These are phyloP conservation scores for Hymenoscyphus albidus DNA, from an alignment of 2,329 filamentous ascomycete genomes.

Conservation along the genomic window DNA sequence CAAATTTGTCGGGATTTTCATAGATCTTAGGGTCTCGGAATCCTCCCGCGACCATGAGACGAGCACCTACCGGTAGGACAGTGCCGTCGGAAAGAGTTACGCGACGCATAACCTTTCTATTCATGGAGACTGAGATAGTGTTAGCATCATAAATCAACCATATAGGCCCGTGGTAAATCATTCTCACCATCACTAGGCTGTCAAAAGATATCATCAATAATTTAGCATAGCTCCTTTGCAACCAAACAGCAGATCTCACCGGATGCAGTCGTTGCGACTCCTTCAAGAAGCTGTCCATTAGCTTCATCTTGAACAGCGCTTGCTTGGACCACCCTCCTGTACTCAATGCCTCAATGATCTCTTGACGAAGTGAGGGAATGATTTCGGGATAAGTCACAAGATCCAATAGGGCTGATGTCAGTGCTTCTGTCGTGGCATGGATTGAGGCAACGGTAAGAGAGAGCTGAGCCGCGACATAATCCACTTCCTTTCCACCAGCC, in stretches of 20 bases:
- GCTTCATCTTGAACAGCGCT: not conserved
- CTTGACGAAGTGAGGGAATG: not conserved
- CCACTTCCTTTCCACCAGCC: not conserved
- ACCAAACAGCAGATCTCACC: too few relatives aligned
- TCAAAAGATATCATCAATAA: not conserved
- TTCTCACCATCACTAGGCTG: not conserved
- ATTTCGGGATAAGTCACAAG: conserved; percentile 1
- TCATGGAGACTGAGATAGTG: not conserved
- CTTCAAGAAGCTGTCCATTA: conserved; percentile 3
- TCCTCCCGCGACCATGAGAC: not conserved
- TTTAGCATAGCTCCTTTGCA: too few relatives aligned
- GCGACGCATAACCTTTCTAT: not conserved
- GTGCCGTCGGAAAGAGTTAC: not conserved
- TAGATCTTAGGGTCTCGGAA: conserved; percentile 1
- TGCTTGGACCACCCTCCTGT: conserved; percentile 5
- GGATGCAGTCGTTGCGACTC: conserved; percentile 5
- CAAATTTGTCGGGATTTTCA: not conserved
- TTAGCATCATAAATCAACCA: not conserved
- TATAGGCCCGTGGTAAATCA: not conserved
- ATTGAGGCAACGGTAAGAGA: not conserved
- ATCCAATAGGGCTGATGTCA: not conserved
- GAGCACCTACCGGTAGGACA: not conserved
- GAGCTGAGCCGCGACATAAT: not conserved
- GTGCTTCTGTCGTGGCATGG: not conserved
- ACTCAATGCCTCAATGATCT: not conserved